A percentile compares a stretch with the other conserved stretches of the same genome.
These are phyloP conservation scores for Kalanchoe fedtschenkoi DNA, from an alignment of 164 flowering plant genomes.

Conservation along the genomic window DNA sequence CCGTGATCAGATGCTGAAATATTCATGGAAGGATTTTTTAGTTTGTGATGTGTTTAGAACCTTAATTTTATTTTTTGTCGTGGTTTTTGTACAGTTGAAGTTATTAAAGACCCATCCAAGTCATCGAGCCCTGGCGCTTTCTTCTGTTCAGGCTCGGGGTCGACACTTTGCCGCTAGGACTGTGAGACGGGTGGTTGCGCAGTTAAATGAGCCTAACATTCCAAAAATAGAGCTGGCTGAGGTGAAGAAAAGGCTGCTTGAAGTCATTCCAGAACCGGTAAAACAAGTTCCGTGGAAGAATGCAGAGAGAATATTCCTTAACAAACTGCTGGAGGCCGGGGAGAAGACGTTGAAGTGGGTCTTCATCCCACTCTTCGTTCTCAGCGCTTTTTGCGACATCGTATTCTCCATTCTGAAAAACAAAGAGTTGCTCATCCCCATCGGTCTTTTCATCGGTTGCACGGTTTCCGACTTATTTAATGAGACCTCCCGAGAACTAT, in stretches of 20 bases:
- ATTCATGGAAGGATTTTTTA: not conserved
- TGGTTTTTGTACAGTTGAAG: not conserved
- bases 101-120: not conserved
- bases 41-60: not conserved
- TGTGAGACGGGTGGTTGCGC: conserved; percentile 13
- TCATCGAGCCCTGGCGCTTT: not conserved
- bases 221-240: conserved; percentile 14
- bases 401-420: conserved; percentile 31
- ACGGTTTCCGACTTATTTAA: conserved; percentile 35
- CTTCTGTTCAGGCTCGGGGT: not conserved
- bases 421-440: conserved; percentile 52
- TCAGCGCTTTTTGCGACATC: conserved; percentile 37
- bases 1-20: no score
- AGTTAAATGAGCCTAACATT: conserved; percentile 17
- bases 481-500: conserved; percentile 31
- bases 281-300: conserved; percentile 58
- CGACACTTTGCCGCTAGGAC: not conserved
- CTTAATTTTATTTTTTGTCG: not conserved
- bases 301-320: conserved; percentile 24
- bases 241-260: conserved; percentile 22
- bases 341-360: conserved; percentile 40
- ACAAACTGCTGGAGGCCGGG: conserved; percentile 23
- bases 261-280: conserved; percentile 26
- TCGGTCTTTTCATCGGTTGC: conserved; percentile 56
- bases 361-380: conserved; percentile 19